Evolutionary conservation across 176 grass and related monocot species (phyloP).

Genomic region (Juncus inflexus): DNA sequence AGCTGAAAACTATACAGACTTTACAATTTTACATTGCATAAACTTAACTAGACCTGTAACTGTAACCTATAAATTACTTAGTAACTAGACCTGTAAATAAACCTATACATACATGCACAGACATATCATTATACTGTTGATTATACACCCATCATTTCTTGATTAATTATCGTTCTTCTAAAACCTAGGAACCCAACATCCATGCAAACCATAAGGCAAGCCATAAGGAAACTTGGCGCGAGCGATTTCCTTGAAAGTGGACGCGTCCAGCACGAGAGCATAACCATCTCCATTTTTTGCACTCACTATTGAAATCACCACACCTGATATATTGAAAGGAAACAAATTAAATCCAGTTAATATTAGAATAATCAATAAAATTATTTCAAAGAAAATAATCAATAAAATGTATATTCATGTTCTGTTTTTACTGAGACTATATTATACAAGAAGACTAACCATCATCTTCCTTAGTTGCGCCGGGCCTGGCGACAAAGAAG

Average conservation of each 20-base stretch:
- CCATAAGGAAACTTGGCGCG: slow-evolving; percentile 88
- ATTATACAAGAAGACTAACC: slow-evolving; percentile 39
- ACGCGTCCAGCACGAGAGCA: slow-evolving; percentile 70
- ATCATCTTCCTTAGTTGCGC: slow-evolving; percentile 77
- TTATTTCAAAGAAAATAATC: too few species aligned
- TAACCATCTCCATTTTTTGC: slow-evolving; percentile 74
- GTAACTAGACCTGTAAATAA: too few species aligned
- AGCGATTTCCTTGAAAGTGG: slow-evolving; percentile 73
- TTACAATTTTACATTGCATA: not conserved
- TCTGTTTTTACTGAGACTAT: too few species aligned
- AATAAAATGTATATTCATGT: too few species aligned
- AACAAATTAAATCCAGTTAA: not conserved
- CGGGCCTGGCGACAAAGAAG: slow-evolving; percentile 77
- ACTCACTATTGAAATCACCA: slow-evolving; percentile 88
- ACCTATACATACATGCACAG: not conserved
- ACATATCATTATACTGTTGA: not conserved
- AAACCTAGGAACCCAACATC: slow-evolving; percentile 85
- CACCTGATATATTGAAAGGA: slow-evolving; percentile 34
- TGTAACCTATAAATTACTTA: not conserved
- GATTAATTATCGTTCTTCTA: not conserved
- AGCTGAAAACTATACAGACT: slow-evolving; percentile 11
- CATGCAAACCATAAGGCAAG: slow-evolving; percentile 94
- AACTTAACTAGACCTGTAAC: not conserved
- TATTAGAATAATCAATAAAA: not conserved
- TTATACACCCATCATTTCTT: too few species aligned